phyloP scores from a whole-genome alignment of 805 yeast genomes.

The Candida fluviatilis region DNA sequence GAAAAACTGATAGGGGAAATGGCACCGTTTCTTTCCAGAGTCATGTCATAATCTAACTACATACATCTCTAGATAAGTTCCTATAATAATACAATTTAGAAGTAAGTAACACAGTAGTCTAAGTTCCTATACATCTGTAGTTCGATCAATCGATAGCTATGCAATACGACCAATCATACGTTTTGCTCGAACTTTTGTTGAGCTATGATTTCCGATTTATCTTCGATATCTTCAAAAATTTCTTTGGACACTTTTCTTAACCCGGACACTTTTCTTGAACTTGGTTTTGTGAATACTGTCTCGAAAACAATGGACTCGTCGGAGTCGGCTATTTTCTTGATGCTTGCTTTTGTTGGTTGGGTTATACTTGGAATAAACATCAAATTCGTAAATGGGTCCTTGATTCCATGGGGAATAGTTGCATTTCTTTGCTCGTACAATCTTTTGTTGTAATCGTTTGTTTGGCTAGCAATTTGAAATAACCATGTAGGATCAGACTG shows the following conservation, averaged over 20 bases:
- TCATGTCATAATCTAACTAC: too few species aligned
- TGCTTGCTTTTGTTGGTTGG: constrained; percentile 56
- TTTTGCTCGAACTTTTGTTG: constrained; percentile 52
- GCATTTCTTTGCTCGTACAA: constrained; percentile 56
- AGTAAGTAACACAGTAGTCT: too few species aligned
- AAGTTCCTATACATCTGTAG: too few species aligned
- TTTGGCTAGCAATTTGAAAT: constrained; percentile 76
- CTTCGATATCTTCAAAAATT: constrained; percentile 51
- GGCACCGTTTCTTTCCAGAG: too few species aligned
- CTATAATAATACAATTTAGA: constrained; percentile 1
- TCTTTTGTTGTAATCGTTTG: constrained; percentile 64
- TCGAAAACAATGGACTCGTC: constrained; percentile 43
- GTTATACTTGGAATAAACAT: constrained; percentile 67
- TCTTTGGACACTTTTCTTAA: constrained; percentile 54
- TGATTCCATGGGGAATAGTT: constrained; percentile 52
- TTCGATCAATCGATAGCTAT: background rate
- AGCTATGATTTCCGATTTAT: constrained; percentile 53
- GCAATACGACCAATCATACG: background rate
- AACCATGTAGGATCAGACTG: constrained; percentile 75
- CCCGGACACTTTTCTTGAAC: constrained; percentile 59
- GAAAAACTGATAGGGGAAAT: too few species aligned
- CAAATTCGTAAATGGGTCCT: constrained; percentile 84
- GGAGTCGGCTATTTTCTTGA: constrained; percentile 21
- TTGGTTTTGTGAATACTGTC: constrained; percentile 37
- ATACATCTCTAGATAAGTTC: too few species aligned